phyloP scores from a whole-genome alignment of 106 monocot species.

The Dioscorea dumetorum region DNA sequence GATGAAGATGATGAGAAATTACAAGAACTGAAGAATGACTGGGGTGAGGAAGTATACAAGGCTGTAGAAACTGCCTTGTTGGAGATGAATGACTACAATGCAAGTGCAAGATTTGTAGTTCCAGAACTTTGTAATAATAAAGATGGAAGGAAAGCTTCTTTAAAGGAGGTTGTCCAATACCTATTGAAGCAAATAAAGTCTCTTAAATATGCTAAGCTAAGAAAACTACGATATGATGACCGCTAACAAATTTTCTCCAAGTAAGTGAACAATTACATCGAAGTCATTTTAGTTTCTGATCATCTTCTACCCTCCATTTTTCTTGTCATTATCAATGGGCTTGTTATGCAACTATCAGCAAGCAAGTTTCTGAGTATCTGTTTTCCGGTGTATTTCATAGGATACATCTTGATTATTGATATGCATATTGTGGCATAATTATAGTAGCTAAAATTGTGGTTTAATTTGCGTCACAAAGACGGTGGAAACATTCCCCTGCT shows the following conservation, averaged over 20 bases:
- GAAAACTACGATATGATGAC: neutral
- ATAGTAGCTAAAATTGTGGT: no score
- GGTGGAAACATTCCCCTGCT: no score
- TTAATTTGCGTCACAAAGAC: no score
- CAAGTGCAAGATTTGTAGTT: slow-evolving; percentile 23
- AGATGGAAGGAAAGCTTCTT: slow-evolving; percentile 22
- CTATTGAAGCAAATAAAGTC: slow-evolving; percentile 23
- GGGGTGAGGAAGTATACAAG: slow-evolving; percentile 25
- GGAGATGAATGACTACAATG: slow-evolving; percentile 33
- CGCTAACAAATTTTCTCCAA: neutral
- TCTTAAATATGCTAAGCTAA: slow-evolving; percentile 9
- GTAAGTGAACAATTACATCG: no score
- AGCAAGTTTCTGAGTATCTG: no score
- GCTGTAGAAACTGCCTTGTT: slow-evolving; percentile 17
- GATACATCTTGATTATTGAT: no score
- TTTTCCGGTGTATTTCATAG: no score
- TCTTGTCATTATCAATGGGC: neutral
- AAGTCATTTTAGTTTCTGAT: neutral
- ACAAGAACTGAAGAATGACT: slow-evolving; percentile 7
- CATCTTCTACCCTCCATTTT: neutral
- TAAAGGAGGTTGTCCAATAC: slow-evolving; percentile 27
- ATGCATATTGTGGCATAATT: no score
- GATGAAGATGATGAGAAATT: slow-evolving; percentile 29
- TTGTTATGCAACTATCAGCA: no score
- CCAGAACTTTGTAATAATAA: slow-evolving; percentile 31